Base-by-base conservation (phyloP, 169 alveolate genomes). In the Cryptosporidium muris region DNA sequence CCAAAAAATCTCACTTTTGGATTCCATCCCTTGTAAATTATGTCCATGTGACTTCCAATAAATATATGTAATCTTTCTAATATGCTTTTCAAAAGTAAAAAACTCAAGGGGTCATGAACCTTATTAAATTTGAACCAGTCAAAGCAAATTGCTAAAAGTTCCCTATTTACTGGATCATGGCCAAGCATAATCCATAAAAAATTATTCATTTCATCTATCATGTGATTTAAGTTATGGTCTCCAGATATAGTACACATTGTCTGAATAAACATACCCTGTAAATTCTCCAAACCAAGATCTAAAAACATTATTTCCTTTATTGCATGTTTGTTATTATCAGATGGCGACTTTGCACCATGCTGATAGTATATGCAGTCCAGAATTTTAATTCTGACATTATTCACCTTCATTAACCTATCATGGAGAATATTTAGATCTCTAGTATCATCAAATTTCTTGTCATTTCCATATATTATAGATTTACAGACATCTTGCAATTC, bases 271-370 rank as follows among this genome's bases (percentile, higher is more conserved):
- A 74, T 74, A 16, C 63, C 34, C 36, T 74, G 85, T 1, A 74
- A 43, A 4, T 49, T 64, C 56, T 93, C 96, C 56, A 93, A 65
- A 9, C 92, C 90, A 36, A 93, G 63, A 80, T 93, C 96, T n/a
- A 92, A 80, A 82, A 88, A 93, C 54, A 93, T 52, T 5, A 93
- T 62, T 80, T 93, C 96, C 64, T 92, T 93, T 54, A 89, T 88
- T 89, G 92, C 90, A 51, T 88, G 65, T 7, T 56, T 38, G 74
- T 92, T 92, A 40, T 60, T 14, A 36, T 48, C 9, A 6, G 40
- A 0, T 6, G 51, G 12, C 1, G 12, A n/a, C 8, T 62, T 56
- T 2, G 74, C 85, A 25, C 68, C 85, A 45, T 74, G 60, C 3
- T 7, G 7, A n/a, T 74, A 36, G 60, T 74, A 74, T 58, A 74